Base-by-base conservation (phyloP, 163 green algal species). In the Chloroidium sp. region DNA sequence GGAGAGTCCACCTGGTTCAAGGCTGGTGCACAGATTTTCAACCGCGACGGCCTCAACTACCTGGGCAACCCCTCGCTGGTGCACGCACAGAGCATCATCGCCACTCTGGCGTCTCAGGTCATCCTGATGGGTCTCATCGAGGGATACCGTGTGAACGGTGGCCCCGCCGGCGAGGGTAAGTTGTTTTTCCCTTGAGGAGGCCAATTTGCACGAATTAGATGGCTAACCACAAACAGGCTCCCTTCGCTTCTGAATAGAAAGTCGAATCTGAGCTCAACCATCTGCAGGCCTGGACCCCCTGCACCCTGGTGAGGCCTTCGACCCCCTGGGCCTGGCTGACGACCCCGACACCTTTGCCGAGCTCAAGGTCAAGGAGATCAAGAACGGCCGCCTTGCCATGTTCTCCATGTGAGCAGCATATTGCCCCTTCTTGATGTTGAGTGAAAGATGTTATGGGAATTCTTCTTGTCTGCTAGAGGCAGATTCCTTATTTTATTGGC, bases 101-200 rank as follows among this genome's bases (percentile, higher is more conserved):
- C 89, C 80, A 92, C 88, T 76, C 84, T 94, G 74, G 83, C 85
- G 76, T 79, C 83, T 76, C 92, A 95, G 94, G 93, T 96, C 6
- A 76, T 97, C 62, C 85, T 97, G 62, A 95, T 98, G 94, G 93
- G 94, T 85, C 82, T 90, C 69, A 89, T 93, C 86, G 95, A 98
- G 94, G 90, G 87, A 67, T 98, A 94, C 94, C 92, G 95, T 76
- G 87, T 89, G 79, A 91, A 93, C 64, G 94, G 92, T 80, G 91
- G 90, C 85, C 84, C 86, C 79, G 84, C 82, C 62, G 89, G 85
- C 67, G 87, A 93, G 85, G 90, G 85, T 72, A 10, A 10, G 64
- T 10, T 72, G 64, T 10, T 72, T 6, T 10, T 72, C 64, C 64
- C 8, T 10, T 72, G 6, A 36, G 36, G 36, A 36, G 36, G 36